Conservation (phyloP, 768 basidiomycete genomes). For the Mycena sanguinolenta region DNA sequence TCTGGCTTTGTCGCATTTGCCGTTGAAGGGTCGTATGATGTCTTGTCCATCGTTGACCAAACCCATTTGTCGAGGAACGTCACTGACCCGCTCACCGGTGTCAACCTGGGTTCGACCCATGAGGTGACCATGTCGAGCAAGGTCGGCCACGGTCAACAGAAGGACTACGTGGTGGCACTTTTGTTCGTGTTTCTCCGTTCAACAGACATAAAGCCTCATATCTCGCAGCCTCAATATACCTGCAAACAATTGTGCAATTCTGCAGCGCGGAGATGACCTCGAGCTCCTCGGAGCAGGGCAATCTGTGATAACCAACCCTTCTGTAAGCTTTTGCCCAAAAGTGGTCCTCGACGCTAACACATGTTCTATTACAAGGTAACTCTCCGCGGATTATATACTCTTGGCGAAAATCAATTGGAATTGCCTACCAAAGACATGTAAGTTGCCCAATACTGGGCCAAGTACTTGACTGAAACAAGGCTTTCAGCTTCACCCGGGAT, state of each 20-base stretch:
- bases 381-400: slow-evolving; percentile 81
- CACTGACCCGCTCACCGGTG: slow-evolving; percentile 72
- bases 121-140: slow-evolving; percentile 84
- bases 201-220: slow-evolving; percentile 8
- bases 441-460: slow-evolving; percentile 40
- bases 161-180: slow-evolving; percentile 83
- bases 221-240: slow-evolving; percentile 78
- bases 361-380: slow-evolving; percentile 58
- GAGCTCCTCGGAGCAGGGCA: slow-evolving; percentile 86
- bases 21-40: slow-evolving; percentile 81
- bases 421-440: slow-evolving; percentile 92
- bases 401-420: slow-evolving; percentile 87
- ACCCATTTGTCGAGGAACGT: slow-evolving; percentile 77
- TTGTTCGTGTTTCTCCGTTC: slow-evolving; percentile 63
- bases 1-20: slow-evolving; percentile 85
- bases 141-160: slow-evolving; percentile 55
- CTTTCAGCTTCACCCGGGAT: slow-evolving; percentile 80
- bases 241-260: slow-evolving; percentile 88
- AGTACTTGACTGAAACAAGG: background rate
- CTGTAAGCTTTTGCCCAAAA: slow-evolving; percentile 44
- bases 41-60: slow-evolving; percentile 87
- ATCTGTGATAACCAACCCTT: slow-evolving; percentile 87
- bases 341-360: background rate
- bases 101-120: slow-evolving; percentile 74
- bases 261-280: slow-evolving; percentile 85